These are phyloP conservation scores for Ajuga chamaepitys DNA, from an alignment of 257 asterid genomes.

Conservation along the genomic window DNA sequence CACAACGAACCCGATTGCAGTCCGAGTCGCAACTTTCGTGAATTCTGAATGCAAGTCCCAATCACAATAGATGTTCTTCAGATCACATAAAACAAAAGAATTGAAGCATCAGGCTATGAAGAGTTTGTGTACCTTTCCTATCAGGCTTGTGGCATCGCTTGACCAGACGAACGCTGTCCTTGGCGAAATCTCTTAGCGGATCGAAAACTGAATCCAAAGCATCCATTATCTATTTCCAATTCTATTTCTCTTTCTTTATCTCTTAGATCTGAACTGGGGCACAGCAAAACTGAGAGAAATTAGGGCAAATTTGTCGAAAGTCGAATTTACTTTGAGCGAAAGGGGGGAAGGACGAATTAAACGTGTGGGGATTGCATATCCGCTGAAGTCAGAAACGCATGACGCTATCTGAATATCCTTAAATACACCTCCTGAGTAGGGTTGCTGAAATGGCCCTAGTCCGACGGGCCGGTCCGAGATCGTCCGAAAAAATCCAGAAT, in stretches of 20 bases:
- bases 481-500: too few species aligned
- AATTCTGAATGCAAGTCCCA: slow-evolving; percentile 12
- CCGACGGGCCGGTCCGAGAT: too few species aligned
- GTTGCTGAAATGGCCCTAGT: too few species aligned
- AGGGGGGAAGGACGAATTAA: neutral
- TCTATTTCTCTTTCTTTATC: neutral
- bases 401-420: slow-evolving; percentile 14
- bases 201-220: slow-evolving; percentile 37
- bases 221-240: slow-evolving; percentile 18
- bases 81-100: neutral
- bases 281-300: neutral
- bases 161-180: slow-evolving; percentile 37
- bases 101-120: neutral
- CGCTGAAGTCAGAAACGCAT: slow-evolving; percentile 8
- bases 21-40: slow-evolving; percentile 38
- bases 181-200: slow-evolving; percentile 35
- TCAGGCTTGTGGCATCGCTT: slow-evolving; percentile 44
- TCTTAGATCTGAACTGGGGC: slow-evolving; percentile 15
- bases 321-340: neutral
- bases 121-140: slow-evolving; percentile 33
- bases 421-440: slow-evolving; percentile 10
- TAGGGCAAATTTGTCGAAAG: neutral
- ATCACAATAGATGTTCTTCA: neutral
- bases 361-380: slow-evolving; percentile 13
- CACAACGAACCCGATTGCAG: slow-evolving; percentile 42